Evolutionary conservation across 768 basidiomycete genomes (phyloP).

Genomic region (Rhizopogon rudus): DNA sequence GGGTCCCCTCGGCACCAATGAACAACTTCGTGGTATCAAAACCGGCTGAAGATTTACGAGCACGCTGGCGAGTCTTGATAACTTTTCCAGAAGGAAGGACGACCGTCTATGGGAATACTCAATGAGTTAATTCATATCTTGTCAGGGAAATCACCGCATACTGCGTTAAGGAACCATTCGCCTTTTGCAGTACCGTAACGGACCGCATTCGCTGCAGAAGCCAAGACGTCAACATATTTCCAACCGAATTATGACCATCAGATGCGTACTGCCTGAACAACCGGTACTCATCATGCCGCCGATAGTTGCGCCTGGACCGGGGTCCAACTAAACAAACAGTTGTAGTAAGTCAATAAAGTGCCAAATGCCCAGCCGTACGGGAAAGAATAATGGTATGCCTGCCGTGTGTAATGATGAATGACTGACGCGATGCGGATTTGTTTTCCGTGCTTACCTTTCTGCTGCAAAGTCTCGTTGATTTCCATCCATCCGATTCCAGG

Average conservation of each 20-base stretch:
- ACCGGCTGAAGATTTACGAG: conserved; percentile 84
- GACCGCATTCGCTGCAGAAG: conserved; percentile 61
- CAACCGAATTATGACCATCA: not conserved
- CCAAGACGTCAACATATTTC: not conserved
- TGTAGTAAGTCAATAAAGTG: not conserved
- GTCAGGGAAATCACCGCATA: conserved; percentile 24
- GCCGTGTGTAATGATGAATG: not conserved
- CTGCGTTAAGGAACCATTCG: conserved; percentile 88
- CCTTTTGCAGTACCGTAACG: conserved; percentile 86
- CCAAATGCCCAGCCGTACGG: conserved; percentile 36
- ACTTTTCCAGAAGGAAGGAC: conserved; percentile 87
- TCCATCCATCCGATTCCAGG: conserved; percentile 69
- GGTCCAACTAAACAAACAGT: conserved; percentile 50
- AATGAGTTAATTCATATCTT: not conserved
- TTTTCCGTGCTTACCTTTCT: conserved; percentile 39
- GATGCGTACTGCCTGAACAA: conserved; percentile 69
- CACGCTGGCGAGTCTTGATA: conserved; percentile 78
- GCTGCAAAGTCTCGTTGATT: conserved; percentile 60
- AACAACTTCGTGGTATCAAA: conserved; percentile 84
- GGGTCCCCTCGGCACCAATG: conserved; percentile 76
- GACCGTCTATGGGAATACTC: conserved; percentile 52
- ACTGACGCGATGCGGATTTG: not conserved
- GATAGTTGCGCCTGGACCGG: conserved; percentile 74
- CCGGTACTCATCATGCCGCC: conserved; percentile 87
- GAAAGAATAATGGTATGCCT: conserved; percentile 82